Base-by-base conservation (phyloP, 164 flowering plant genomes). In the Stephania japonica region DNA sequence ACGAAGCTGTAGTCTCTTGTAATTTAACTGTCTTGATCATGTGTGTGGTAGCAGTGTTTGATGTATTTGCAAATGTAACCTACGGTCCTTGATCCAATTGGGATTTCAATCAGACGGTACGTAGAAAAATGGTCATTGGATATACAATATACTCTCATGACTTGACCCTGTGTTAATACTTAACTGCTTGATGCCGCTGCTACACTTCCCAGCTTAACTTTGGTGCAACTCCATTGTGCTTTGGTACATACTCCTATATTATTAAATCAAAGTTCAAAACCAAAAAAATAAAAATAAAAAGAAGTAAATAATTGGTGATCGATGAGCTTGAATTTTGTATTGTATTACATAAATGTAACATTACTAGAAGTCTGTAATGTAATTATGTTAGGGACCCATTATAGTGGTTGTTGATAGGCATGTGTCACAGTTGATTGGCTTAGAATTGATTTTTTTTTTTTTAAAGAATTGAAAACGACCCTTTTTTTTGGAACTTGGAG, bases 191-290 rank as follows among this genome's bases (percentile, higher is more conserved):
- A 32, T 32, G 38, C 38, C 38, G 38, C 38, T 85, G 92, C 84
- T 92, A 92, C 80, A 82, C 78, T 78, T 89, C 96, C 97, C 97
- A 92, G n/a, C 87, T 84, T 44, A 92, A 81, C 79, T 84, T 85
- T 0, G 93, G 72, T 16, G 85, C 86, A 49, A 78, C 88, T 8
- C 79, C 91, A n/a, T 69, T 72, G 65, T 90, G 91, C 50, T 80
- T 75, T 0, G 97, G 93, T 47, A 70, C 87, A 71, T 90, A 92
- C 6, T 92, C 93, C 97, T 92, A 82, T 43, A 53, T n/a, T 13
- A 23, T 53, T 32, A 1, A 11, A 38, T 27, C 5, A 19, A 8
- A 44, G 14, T 44, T 44, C 1, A 4, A 44, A 8, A 44, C 2
- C 12, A 13, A 47, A 47, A 47, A 47, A 47, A 47, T 6, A 6